Evolutionary conservation across 257 asterid genomes (phyloP), one percentile per base, ranked within the genome.

Genomic region (Solanum piurae): DNA sequence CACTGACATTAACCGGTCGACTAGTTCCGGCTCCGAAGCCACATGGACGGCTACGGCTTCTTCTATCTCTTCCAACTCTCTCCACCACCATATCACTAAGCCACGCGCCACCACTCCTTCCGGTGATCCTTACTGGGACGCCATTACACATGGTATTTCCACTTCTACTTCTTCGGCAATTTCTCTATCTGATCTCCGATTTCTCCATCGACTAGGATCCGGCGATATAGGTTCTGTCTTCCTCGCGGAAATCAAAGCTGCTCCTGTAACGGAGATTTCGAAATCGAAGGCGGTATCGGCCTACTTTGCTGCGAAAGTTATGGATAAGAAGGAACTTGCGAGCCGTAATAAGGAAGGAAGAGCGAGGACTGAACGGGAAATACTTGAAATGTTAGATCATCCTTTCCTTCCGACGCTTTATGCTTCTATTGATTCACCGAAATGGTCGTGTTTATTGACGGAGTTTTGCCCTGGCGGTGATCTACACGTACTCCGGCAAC

Each of bases 401-500:
- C 99, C 99, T 2, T 97, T 97, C 38, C 88, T 97, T 11, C 99
- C 99, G 2, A 95, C 93, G 79, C 98, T 97, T 16, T 94, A 95
- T 89, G 96, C 98, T 84, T 89, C 93, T 88, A 88, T 97, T 12
- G 99, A 97, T 23, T 91, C 99, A 2, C 94, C 98, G 7, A 95
- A 95, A 75, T 97, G 98, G 98, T 94, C 96, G 69, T 95, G 99
- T 74, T 91, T 97, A 2, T 66, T 97, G 84, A 95, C 98, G 38
- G 99, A 97, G 91, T 96, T 96, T 87, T 95, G 99, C 86, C 98
- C 99, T 90, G 99, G 99, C 88, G 99, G 99, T 31, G 99, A 97
- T 90, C 94, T 97, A 29, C 99, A 97, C 87, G 96, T 96, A 80
- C 98, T 97, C 94, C 98, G 99, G 60, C 99, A 96, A 91, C 97